phyloP scores from a whole-genome alignment of 23 red algal genomes.

The Cyanidiococcus yangmingshanensis region DNA sequence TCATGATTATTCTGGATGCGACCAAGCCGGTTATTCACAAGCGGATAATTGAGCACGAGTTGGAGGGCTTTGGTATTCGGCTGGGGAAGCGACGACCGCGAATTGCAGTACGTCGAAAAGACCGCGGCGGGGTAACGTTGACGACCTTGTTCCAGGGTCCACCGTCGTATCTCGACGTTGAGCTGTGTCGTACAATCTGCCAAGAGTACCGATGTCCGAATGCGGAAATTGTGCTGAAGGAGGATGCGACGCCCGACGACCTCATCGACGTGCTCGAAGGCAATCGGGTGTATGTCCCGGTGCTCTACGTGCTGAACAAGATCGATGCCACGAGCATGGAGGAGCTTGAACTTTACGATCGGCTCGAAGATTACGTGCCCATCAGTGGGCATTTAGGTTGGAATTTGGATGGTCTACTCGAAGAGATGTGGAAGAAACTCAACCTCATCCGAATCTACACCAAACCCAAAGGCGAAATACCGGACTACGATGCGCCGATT shows the following conservation, averaged over 20 bases:
- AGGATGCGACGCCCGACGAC: constrained; percentile 84
- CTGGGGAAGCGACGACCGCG: constrained; percentile 79
- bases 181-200: constrained; percentile 56
- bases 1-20: constrained; percentile 91
- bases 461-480: constrained; percentile 58
- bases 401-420: constrained; percentile 80
- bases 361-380: constrained; percentile 57
- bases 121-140: constrained; percentile 73
- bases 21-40: constrained; percentile 82
- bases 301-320: constrained; percentile 88
- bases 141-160: constrained; percentile 56
- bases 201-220: constrained; percentile 88
- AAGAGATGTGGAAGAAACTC: constrained; percentile 77
- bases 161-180: constrained; percentile 66
- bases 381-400: constrained; percentile 65
- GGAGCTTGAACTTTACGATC: constrained; percentile 69
- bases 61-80: constrained; percentile 84
- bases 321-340: constrained; percentile 85
- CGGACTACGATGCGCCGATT: constrained; percentile 79
- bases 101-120: constrained; percentile 67
- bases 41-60: constrained; percentile 65
- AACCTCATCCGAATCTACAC: constrained; percentile 83
- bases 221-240: constrained; percentile 77
- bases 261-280: constrained; percentile 94
- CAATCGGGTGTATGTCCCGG: constrained; percentile 80